phyloP scores from a whole-genome alignment of 768 basidiomycete genomes.

The Suillus variegatus region DNA sequence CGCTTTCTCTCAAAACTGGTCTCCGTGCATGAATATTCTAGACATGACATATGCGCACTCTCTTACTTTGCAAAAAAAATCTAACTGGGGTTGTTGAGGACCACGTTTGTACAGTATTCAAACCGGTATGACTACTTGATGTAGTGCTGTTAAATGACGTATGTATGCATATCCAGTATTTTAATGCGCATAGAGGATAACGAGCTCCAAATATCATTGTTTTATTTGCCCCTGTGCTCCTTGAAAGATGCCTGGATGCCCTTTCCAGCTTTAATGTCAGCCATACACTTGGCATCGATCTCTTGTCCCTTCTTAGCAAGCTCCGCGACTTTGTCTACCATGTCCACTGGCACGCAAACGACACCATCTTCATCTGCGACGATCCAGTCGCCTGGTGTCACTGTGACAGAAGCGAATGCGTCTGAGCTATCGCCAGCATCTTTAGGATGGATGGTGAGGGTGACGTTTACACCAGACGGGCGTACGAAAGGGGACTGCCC shows the following conservation, averaged over 20 bases:
- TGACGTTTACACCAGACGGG: constrained; percentile 71
- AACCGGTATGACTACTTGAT: not conserved
- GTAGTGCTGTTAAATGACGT: not conserved
- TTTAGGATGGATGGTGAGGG: constrained; percentile 47
- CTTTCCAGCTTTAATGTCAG: constrained; percentile 73
- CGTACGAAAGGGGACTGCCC: constrained; percentile 86
- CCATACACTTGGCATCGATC: constrained; percentile 70
- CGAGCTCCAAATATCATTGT: constrained; percentile 15
- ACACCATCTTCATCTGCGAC: constrained; percentile 91
- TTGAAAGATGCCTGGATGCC: constrained; percentile 80
- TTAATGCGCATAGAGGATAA: not conserved
- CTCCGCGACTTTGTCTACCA: constrained; percentile 57
- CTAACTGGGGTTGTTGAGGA: not conserved
- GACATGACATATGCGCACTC: not conserved
- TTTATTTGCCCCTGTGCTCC: constrained; percentile 61
- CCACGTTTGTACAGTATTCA: not conserved
- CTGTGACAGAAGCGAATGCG: constrained; percentile 52
- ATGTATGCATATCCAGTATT: not conserved
- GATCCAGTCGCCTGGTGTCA: constrained; percentile 80
- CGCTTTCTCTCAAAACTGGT: constrained; percentile 46
- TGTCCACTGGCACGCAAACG: constrained; percentile 67
- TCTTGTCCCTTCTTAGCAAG: constrained; percentile 58
- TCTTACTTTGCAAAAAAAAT: not conserved
- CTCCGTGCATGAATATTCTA: constrained; percentile 32
- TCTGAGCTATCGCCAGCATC: constrained; percentile 34